A percentile compares a stretch with the other conserved stretches of the same genome.
Evolutionary conservation across 768 basidiomycete species (phyloP).

Genomic region (Lentinula sp.): DNA sequence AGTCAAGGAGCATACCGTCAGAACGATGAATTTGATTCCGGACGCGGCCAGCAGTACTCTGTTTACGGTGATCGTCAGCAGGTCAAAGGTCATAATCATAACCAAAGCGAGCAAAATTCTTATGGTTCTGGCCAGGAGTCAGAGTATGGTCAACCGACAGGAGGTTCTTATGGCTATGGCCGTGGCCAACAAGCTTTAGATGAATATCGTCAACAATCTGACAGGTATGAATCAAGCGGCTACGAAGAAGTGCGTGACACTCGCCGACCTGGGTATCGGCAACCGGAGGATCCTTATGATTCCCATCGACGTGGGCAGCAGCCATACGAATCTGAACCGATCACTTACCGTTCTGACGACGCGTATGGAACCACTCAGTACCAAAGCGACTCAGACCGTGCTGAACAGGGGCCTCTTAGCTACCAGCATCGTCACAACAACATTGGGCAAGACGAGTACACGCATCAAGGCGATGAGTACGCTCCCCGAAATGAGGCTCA

Average conservation of each 20-base stretch:
- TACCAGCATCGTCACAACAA: background rate
- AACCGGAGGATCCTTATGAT: background rate
- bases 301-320: background rate
- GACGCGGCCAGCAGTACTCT: constrained; percentile 1
- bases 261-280: background rate
- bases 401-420: background rate
- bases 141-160: background rate
- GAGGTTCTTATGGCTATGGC: background rate
- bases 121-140: background rate
- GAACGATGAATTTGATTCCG: constrained; percentile 1
- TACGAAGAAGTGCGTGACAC: background rate
- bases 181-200: background rate
- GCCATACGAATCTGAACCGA: background rate
- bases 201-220: too few relatives aligned
- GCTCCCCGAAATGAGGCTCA: background rate
- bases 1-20: background rate
- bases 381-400: background rate
- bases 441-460: background rate
- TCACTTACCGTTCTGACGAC: background rate
- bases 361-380: background rate
- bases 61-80: background rate
- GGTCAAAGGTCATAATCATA: background rate
- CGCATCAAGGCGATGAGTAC: background rate
- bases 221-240: background rate
- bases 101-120: background rate